Percentiles rank a stretch among this genome's conserved stretches.
Conservation (phyloP, 495 filamentous ascomycete species). For the Apiosordaria backusii region DNA sequence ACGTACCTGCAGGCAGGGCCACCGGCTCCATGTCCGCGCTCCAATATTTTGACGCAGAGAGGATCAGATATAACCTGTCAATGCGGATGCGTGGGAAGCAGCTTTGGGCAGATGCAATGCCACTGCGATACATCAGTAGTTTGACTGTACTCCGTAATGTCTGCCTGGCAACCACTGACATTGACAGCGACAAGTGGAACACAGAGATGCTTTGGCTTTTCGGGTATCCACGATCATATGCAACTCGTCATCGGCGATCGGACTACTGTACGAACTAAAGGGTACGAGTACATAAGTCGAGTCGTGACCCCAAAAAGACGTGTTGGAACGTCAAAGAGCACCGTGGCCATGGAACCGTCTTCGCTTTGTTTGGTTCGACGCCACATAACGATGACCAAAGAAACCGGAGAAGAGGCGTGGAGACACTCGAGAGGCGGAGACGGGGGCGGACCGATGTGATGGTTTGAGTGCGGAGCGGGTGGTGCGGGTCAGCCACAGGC, state of each 20-base stretch:
- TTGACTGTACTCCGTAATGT: too few species aligned
- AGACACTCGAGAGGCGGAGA: not conserved
- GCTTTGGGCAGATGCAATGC: not conserved
- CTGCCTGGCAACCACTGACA: not conserved
- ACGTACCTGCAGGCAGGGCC: not conserved
- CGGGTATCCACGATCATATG: too few species aligned
- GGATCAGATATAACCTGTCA: not conserved
- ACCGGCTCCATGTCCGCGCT: too few species aligned
- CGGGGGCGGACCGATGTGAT: not conserved
- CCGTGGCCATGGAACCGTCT: not conserved
- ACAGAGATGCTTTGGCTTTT: too few species aligned
- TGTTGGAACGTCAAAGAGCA: not conserved
- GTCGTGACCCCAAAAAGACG: too few species aligned
- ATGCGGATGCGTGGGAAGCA: not conserved
- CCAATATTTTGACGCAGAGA: too few species aligned
- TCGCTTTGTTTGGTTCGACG: not conserved
- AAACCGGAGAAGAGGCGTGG: not conserved
- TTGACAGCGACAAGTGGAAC: not conserved
- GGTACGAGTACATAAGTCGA: not conserved
- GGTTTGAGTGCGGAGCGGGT: not conserved
- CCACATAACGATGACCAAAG: not conserved
- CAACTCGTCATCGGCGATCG: not conserved
- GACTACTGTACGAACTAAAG: not conserved
- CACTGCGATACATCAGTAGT: not conserved
- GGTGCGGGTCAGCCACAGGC: not conserved